phyloP scores from a whole-genome alignment of 78 protist species.

The Monosiga brevicollis region DNA sequence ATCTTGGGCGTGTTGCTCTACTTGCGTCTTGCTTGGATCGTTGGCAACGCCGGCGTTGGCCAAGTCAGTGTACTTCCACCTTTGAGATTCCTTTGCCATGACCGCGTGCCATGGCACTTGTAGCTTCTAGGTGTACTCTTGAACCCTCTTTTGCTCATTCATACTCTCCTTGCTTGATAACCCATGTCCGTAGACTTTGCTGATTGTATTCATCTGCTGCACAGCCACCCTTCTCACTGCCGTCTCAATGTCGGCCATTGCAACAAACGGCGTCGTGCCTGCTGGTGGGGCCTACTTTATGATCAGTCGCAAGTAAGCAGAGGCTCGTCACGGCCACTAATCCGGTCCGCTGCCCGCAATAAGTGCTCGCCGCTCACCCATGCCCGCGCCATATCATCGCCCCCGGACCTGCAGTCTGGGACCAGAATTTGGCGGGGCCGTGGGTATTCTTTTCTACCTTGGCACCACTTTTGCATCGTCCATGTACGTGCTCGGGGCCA shows the following conservation, averaged over 20 bases:
- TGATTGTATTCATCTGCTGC: background rate
- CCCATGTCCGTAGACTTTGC: no score
- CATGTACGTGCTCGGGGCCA: conserved; percentile 39
- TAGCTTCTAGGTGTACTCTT: no score
- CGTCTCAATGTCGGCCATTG: conserved; percentile 62
- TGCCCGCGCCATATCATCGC: no score
- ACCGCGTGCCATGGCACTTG: no score
- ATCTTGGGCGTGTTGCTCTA: conserved; percentile 37
- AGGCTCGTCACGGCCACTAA: no score
- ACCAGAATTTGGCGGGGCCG: conserved; percentile 43
- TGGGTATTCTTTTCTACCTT: conserved; percentile 43
- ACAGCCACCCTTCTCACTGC: conserved; percentile 38
- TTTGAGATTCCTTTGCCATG: no score
- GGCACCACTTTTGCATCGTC: conserved; percentile 35
- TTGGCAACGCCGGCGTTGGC: conserved; percentile 37
- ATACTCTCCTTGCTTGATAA: no score
- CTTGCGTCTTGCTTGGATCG: conserved; percentile 36
- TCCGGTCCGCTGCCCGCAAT: no score
- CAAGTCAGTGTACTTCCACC: conserved; percentile 8
- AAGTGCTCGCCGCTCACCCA: no score
- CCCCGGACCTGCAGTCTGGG: conserved; percentile 31
- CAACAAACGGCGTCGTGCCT: conserved; percentile 54
- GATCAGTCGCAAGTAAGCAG: no score
- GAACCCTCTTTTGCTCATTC: no score
- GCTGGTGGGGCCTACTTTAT: conserved; percentile 70